Evolutionary conservation across 2,329 filamentous ascomycete genomes (phyloP).

Genomic region (Xylaria sp.): DNA sequence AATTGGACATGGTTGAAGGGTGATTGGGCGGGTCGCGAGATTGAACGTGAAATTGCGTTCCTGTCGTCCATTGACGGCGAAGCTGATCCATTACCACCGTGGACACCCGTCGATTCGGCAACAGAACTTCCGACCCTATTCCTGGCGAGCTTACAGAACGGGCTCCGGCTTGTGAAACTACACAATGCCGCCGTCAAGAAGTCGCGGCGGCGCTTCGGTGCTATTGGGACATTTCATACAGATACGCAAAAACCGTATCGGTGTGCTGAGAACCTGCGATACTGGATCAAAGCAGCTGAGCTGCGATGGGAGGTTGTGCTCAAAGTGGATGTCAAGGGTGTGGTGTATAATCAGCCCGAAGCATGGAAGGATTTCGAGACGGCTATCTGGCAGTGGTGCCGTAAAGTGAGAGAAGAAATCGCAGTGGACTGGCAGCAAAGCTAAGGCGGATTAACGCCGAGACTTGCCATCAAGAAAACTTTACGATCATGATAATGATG

Average conservation of each 20-base stretch:
- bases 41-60: constrained; percentile 82
- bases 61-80: constrained; percentile 74
- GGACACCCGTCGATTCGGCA: constrained; percentile 63
- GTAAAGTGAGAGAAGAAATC: constrained; percentile 82
- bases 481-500: constrained; percentile 32
- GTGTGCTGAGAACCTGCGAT: constrained; percentile 89
- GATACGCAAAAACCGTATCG: constrained; percentile 95
- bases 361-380: constrained; percentile 84
- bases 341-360: constrained; percentile 75
- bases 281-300: constrained; percentile 96
- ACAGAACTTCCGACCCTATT: constrained; percentile 72
- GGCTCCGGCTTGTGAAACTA: constrained; percentile 79
- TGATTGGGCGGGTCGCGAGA: constrained; percentile 77
- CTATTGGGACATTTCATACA: constrained; percentile 87
- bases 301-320: constrained; percentile 89
- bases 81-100: constrained; percentile 67
- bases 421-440: constrained; percentile 63
- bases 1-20: constrained; percentile 81
- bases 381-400: constrained; percentile 83
- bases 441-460: constrained; percentile 16
- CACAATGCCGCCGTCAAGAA: constrained; percentile 89
- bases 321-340: constrained; percentile 81
- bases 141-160: constrained; percentile 75
- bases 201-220: constrained; percentile 84
- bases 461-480: constrained; percentile 1